Base-by-base conservation (phyloP, 495 filamentous ascomycete species). In the Amorphotheca resinae region DNA sequence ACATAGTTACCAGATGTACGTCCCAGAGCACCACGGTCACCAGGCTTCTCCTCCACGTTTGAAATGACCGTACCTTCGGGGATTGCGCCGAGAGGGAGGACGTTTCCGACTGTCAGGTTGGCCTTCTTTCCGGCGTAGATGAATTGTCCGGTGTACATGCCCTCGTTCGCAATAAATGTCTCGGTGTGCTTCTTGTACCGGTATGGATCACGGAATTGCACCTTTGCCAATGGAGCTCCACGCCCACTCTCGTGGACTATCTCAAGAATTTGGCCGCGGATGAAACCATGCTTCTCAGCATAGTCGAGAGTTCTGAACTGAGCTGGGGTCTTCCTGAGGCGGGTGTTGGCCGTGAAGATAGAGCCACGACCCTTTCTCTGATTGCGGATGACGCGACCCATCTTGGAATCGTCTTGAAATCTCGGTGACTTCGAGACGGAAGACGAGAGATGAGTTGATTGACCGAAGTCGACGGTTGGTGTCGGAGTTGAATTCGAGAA, bases 71-170 rank as follows among this genome's bases (percentile, higher is more conserved):
- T 99, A 80, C 91, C 91, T 76, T 99, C 91, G 49, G 91, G 91
- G 64, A 95, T 79, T 57, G 83, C 86, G 60, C 74, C 76, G 47
- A 99, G 78, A 50, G 91, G 91, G 36, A 99, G 84, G 62, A 99
- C 69, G 73, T 99, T 99, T 63, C 91, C 91, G 62, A 99, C 78
- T 59, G 80, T 96, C 52, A 99, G 76, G 46, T 77, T 72, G 54
- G 91, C 93, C 70, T 93, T 86, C 82, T 99, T 99, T 64, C 91
- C 91, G 66, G 89, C 88, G 69, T 96, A 99, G 82, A 99, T 87
- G 76, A 99, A 99, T 72, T 95, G 88, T 55, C 91, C 91, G 51
- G 91, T 95, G 85, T 99, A 99, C 89, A 96, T 95, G 72, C 91
- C 91, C 77, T 99, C 91, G 71, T 95, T 96, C 66, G 93, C 91